These are phyloP conservation scores for Clausena lansium DNA, from an alignment of 345 rosid genomes.

Conservation along the genomic window DNA sequence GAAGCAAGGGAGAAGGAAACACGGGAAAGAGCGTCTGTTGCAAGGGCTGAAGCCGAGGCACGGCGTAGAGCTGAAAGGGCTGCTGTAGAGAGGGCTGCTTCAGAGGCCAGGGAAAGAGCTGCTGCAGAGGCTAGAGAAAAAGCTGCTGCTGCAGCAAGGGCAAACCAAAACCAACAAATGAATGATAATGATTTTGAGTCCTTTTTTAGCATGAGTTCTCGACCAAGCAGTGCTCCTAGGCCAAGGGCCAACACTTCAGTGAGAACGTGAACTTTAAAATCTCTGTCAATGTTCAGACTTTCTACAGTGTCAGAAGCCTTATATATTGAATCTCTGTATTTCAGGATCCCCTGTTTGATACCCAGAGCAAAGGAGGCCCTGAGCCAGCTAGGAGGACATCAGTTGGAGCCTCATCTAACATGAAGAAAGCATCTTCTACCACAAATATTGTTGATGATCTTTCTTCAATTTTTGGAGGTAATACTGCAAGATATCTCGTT, in stretches of 20 bases:
- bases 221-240: conserved; percentile 86
- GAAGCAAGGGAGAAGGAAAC: conserved; percentile 60
- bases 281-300: conserved; percentile 10
- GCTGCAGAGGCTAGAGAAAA: conserved; percentile 60
- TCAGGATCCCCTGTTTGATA: conserved; percentile 79
- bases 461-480: conserved; percentile 92
- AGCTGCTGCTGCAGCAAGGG: conserved; percentile 66
- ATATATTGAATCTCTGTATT: conserved; percentile 19
- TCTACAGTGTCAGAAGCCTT: not conserved
- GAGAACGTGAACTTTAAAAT: conserved; percentile 32
- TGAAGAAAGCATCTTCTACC: conserved; percentile 79
- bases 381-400: conserved; percentile 57
- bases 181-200: conserved; percentile 81
- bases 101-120: conserved; percentile 72
- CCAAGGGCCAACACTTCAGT: conserved; percentile 68
- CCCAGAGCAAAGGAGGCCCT: conserved; percentile 69
- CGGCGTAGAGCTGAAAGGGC: conserved; percentile 70
- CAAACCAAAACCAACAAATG: conserved; percentile 59
- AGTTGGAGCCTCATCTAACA: conserved; percentile 51
- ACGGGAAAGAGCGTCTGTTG: conserved; percentile 37
- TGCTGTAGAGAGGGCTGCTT: conserved; percentile 83
- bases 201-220: conserved; percentile 67
- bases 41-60: conserved; percentile 45
- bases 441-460: conserved; percentile 79
- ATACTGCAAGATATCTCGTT: not conserved